Base-by-base conservation (phyloP, 805 yeast genomes). In the Pichia insulana region DNA sequence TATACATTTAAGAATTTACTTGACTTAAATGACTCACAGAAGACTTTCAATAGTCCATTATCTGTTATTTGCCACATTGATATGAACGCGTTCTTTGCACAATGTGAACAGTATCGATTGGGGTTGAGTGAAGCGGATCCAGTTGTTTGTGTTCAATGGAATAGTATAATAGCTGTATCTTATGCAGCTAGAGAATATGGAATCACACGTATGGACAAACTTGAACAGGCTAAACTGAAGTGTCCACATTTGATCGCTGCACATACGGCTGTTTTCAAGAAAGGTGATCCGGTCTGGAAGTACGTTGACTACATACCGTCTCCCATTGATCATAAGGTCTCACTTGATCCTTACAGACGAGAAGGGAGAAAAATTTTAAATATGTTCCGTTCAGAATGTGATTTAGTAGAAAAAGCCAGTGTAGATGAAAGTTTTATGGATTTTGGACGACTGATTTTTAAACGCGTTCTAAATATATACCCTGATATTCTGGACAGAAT, bases 71-170 rank as follows among this genome's bases (percentile, higher is more conserved):
- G 83, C 7, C 94, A 88, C 53, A 73, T 92, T 19, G 98, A 92
- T 62, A 74, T 87, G 53, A 95, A 92, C 63, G 97, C 97, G 11
- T 92, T 89, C 60, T 92, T 84, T 62, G 96, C 98, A 0, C 98
- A 92, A 57, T 92, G 82, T 26, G 97, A 92, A 54, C 90, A 83
- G 50, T 66, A 85, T 6, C 63, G 96, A 34, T 68, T 86, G 15
- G 81, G 81, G 0, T 62, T 82, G 13, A 61, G 78, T 2, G 66
- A 65, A 2, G 75, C 78, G 2, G 89, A 79, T 47, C 97, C 98
- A 0, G 82, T 92, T 2, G 97, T 88, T 0, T 89, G 97, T 58
- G 86, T 87, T 4, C 98, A 92, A 55, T 92, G 98, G 98, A 69
- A 72, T 37, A 71, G 89, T 0, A 64, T 92, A 3, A 90, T 92